Percentiles rank a stretch among this genome's conserved stretches.
phyloP scores from a whole-genome alignment of 129 eudicot genomes.

The Arctium minus region DNA sequence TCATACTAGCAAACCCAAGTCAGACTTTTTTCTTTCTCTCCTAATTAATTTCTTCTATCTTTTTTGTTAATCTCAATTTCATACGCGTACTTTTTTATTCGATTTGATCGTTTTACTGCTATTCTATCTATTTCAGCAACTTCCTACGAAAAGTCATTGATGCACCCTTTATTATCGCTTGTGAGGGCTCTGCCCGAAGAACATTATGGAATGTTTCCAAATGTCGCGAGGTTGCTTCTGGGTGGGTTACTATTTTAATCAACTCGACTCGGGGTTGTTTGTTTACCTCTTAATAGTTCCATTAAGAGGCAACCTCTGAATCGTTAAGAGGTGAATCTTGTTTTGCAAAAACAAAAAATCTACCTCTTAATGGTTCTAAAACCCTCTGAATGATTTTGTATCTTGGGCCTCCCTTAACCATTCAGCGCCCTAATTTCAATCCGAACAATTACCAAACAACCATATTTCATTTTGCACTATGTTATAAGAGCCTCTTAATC shows the following conservation, averaged over 20 bases:
- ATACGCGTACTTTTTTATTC: not conserved
- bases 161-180: constrained; percentile 63
- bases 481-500: no score
- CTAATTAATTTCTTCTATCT: not conserved
- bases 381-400: no score
- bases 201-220: constrained; percentile 60
- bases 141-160: constrained; percentile 66
- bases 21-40: not conserved
- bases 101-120: constrained; percentile 5
- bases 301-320: no score
- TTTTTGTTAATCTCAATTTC: not conserved
- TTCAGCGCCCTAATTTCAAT: no score
- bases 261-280: not conserved
- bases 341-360: no score
- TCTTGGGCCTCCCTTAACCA: no score
- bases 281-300: no score
- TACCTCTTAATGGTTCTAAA: no score
- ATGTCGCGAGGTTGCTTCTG: constrained; percentile 59
- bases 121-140: constrained; percentile 60
- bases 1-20: constrained; percentile 84
- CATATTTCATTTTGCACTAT: no score
- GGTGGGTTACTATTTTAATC: constrained; percentile 33
- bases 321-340: no score
- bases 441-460: no score
- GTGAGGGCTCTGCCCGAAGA: constrained; percentile 66